Evolutionary conservation across 2,329 filamentous ascomycete genomes (phyloP).

Genomic region (Claviceps monticola): DNA sequence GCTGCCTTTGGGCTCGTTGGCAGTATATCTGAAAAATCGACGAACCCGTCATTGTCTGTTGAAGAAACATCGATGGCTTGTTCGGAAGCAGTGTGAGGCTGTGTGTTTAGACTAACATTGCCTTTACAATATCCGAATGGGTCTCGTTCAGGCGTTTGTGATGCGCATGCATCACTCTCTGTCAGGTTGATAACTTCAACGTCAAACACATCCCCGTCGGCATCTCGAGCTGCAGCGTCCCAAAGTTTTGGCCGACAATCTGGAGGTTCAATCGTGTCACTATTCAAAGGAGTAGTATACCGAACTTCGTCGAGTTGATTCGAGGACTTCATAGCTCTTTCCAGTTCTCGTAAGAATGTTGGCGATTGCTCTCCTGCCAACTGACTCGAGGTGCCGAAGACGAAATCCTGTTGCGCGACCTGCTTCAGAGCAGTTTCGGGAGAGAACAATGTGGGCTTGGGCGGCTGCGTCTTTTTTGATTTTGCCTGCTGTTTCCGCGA

Average conservation of each 20-base stretch:
- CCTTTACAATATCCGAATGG: constrained; percentile 25
- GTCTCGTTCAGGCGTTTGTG: constrained; percentile 14
- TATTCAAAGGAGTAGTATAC: constrained; percentile 25
- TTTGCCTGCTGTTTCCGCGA: constrained; percentile 18
- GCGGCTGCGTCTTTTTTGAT: constrained; percentile 17
- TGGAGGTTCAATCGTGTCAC: constrained; percentile 21
- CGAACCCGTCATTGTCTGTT: constrained; percentile 10
- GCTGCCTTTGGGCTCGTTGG: not conserved
- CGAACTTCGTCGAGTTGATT: constrained; percentile 29
- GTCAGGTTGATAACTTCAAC: constrained; percentile 47
- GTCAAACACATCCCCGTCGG: constrained; percentile 49
- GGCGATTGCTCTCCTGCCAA: constrained; percentile 61
- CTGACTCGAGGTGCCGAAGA: constrained; percentile 82
- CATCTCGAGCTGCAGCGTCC: constrained; percentile 55
- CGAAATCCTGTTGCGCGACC: constrained; percentile 56
- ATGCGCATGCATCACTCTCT: constrained; percentile 22
- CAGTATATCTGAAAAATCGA: constrained; percentile 13
- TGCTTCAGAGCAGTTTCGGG: constrained; percentile 54
- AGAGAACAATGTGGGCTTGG: constrained; percentile 46
- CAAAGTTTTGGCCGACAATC: constrained; percentile 40
- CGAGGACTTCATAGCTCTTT: constrained; percentile 46
- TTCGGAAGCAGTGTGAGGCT: not conserved
- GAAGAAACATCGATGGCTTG: not conserved
- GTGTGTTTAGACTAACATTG: constrained; percentile 3
- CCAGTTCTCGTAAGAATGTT: constrained; percentile 46